These are phyloP conservation scores for Withania somnifera DNA, from an alignment of 305 asterid genomes.

Conservation along the genomic window DNA sequence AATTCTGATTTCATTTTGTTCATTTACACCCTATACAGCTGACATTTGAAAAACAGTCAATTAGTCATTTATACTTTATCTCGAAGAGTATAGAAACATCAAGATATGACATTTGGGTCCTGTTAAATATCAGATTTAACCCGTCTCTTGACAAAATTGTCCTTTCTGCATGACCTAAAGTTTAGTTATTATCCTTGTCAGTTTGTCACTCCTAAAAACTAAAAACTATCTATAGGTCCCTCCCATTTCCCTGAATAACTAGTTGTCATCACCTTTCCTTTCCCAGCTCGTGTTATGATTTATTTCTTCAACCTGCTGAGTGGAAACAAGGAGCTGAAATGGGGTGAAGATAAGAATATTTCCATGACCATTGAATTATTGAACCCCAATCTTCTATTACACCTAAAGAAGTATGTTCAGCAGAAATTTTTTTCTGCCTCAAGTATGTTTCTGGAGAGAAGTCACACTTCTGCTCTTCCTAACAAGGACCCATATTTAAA, in stretches of 20 bases:
- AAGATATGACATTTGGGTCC: neutral
- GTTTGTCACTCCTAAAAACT: neutral
- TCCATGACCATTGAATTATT: neutral
- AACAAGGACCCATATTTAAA: neutral
- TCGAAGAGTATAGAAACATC: neutral
- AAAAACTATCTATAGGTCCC: neutral
- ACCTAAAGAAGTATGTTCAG: neutral
- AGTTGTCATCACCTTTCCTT: neutral
- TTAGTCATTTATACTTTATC: neutral
- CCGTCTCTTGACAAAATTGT: neutral
- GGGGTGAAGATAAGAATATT: neutral
- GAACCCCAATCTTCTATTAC: neutral
- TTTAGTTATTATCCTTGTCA: neutral
- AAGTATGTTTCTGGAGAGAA: neutral
- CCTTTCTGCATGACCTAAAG: neutral
- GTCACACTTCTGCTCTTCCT: neutral
- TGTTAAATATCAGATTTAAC: neutral
- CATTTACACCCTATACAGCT: too few relatives aligned
- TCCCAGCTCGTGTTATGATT: neutral
- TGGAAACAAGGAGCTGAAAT: neutral
- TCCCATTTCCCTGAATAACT: neutral
- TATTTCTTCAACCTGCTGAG: neutral
- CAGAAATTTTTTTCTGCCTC: neutral
- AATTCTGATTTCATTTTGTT: neutral
- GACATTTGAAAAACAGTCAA: neutral